A percentile compares a stretch with the other conserved stretches of the same genome.
Evolutionary conservation across 352 stramenopile genomes (phyloP).

Genomic region (Globisporangium recalcitrans): DNA sequence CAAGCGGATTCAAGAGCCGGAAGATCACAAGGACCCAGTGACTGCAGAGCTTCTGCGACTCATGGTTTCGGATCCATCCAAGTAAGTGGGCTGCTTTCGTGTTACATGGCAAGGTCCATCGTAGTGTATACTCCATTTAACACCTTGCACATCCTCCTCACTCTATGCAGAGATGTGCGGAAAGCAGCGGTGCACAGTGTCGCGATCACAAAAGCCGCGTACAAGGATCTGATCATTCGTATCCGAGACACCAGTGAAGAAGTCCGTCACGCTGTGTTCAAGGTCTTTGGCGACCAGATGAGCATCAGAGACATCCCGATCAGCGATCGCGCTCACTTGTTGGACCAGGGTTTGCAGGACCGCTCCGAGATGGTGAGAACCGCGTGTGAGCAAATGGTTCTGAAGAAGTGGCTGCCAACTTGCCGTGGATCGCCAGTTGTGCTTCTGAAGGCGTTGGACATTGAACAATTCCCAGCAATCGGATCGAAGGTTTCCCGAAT

Average conservation of each 20-base stretch:
- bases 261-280: slow-evolving; percentile 55
- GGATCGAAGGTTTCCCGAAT: slow-evolving; percentile 46
- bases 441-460: slow-evolving; percentile 55
- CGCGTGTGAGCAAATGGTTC: slow-evolving; percentile 68
- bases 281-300: slow-evolving; percentile 39
- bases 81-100: slow-evolving; percentile 31
- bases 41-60: slow-evolving; percentile 44
- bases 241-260: slow-evolving; percentile 70
- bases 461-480: slow-evolving; percentile 52
- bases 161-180: slow-evolving; percentile 51
- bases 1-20: slow-evolving; percentile 48
- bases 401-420: slow-evolving; percentile 58
- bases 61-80: slow-evolving; percentile 64
- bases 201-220: slow-evolving; percentile 34
- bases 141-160: neutral
- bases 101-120: neutral
- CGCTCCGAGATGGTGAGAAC: slow-evolving; percentile 38
- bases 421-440: slow-evolving; percentile 46
- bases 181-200: slow-evolving; percentile 56
- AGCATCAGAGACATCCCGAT: slow-evolving; percentile 53
- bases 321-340: slow-evolving; percentile 57
- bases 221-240: slow-evolving; percentile 59
- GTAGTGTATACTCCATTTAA: neutral
- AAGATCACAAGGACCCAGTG: slow-evolving; percentile 36
- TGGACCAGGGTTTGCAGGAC: slow-evolving; percentile 75